Percentiles rank a stretch among this genome's conserved stretches.
Evolutionary conservation across 768 basidiomycete genomes (phyloP).

Genomic region (Peribolospora kevripleyi): DNA sequence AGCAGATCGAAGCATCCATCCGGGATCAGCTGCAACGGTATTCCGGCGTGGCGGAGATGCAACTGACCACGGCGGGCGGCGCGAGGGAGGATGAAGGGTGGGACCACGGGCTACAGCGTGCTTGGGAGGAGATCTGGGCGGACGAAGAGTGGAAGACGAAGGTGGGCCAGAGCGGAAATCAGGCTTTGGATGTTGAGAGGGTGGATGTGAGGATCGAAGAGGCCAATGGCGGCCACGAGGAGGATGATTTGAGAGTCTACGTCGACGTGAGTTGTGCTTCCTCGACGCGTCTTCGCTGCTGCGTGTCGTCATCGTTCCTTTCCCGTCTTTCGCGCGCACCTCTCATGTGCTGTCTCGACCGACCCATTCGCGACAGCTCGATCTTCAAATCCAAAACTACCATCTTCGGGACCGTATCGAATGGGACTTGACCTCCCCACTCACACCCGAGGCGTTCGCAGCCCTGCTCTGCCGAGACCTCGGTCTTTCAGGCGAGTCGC

Average conservation of each 20-base stretch:
- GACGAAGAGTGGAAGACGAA: constrained; percentile 1
- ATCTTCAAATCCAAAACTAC: constrained; percentile 80
- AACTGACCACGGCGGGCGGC: constrained; percentile 24
- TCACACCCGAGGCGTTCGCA: constrained; percentile 73
- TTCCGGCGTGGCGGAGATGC: constrained; percentile 54
- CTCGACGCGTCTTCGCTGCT: constrained; percentile 13
- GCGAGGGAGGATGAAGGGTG: constrained; percentile 14
- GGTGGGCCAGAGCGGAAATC: not conserved
- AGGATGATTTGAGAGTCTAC: constrained; percentile 22
- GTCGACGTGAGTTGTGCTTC: constrained; percentile 19
- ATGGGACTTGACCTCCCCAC: constrained; percentile 74
- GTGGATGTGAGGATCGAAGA: constrained; percentile 22
- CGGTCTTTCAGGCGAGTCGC: constrained; percentile 63
- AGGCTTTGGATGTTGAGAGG: no score
- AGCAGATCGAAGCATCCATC: constrained; percentile 65
- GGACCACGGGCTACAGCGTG: constrained; percentile 2
- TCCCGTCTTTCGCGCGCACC: not conserved
- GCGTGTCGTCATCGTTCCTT: not conserved
- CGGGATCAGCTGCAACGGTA: constrained; percentile 76
- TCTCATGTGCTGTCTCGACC: not conserved
- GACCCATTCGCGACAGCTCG: constrained; percentile 39
- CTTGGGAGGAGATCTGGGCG: constrained; percentile 25
- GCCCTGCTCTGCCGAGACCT: constrained; percentile 56
- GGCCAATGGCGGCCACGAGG: constrained; percentile 15
- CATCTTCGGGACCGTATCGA: constrained; percentile 89